phyloP scores from a whole-genome alignment of 2,329 filamentous ascomycete species.

The Gaeumannomyces sp. region DNA sequence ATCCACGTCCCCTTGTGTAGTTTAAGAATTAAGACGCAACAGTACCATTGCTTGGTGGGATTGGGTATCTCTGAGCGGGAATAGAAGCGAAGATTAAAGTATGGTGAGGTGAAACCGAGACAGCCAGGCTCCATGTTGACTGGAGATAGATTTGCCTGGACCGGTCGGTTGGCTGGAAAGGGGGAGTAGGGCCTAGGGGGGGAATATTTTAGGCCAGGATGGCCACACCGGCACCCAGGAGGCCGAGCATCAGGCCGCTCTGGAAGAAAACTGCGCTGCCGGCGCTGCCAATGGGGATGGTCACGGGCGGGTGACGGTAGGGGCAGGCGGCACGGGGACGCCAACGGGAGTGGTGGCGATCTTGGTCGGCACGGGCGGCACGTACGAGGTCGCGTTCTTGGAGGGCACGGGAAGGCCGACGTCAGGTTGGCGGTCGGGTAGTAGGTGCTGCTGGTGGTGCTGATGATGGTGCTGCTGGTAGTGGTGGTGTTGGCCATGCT shows the following conservation, averaged over 20 bases:
- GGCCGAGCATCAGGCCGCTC: slow-evolving; percentile 33
- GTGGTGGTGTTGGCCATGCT: slow-evolving; percentile 20
- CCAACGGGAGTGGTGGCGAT: slow-evolving; percentile 12
- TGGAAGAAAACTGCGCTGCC: slow-evolving; percentile 29
- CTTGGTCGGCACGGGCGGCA: slow-evolving; percentile 18
- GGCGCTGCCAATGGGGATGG: slow-evolving; percentile 12
- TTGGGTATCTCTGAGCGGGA: slow-evolving; percentile 8
- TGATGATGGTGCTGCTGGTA: slow-evolving; percentile 5
- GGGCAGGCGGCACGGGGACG: slow-evolving; percentile 9
- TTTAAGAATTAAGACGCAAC: slow-evolving; percentile 7
- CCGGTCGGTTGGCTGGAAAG: too few relatives aligned
- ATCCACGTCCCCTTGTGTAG: not conserved
- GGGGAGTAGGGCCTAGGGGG: too few relatives aligned
- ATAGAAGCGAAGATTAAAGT: not conserved
- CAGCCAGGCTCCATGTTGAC: too few relatives aligned
- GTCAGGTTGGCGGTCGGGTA: slow-evolving; percentile 17
- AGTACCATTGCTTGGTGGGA: slow-evolving; percentile 6
- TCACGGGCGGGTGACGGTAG: slow-evolving; percentile 15
- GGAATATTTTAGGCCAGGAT: slow-evolving; percentile 26
- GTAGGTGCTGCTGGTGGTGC: slow-evolving; percentile 14
- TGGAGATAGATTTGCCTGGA: too few relatives aligned
- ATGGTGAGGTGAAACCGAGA: too few relatives aligned
- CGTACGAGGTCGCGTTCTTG: slow-evolving; percentile 17
- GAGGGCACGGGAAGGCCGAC: slow-evolving; percentile 11
- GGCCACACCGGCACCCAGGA: slow-evolving; percentile 33